Conservation (phyloP, 2,329 filamentous ascomycete genomes). For the Capronia epimyces region DNA sequence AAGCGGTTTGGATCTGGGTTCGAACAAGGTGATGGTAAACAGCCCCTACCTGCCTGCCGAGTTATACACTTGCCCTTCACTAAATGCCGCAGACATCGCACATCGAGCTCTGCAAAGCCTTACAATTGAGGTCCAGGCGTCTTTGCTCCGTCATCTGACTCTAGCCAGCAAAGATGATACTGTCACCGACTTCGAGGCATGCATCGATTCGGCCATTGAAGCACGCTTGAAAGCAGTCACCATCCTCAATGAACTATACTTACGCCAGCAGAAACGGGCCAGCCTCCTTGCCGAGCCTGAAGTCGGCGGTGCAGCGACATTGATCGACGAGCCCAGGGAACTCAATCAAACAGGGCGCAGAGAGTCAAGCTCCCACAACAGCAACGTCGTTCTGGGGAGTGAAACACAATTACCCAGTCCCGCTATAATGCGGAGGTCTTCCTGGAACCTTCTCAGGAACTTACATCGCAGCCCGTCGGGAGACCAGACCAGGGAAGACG, state of each 20-base stretch:
- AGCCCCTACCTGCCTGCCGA: background rate
- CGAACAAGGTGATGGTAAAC: constrained; percentile 18
- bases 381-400: background rate
- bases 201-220: constrained; percentile 17
- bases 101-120: constrained; percentile 17
- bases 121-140: constrained; percentile 18
- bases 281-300: constrained; percentile 8
- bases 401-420: constrained; percentile 2
- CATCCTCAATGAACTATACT: constrained; percentile 19
- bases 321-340: background rate
- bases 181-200: constrained; percentile 13
- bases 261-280: constrained; percentile 14
- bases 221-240: constrained; percentile 15
- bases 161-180: constrained; percentile 12
- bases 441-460: constrained; percentile 15
- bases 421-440: constrained; percentile 8
- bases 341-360: background rate
- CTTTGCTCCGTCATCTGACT: constrained; percentile 12
- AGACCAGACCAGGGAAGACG: constrained; percentile 4
- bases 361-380: background rate
- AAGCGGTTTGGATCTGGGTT: constrained; percentile 12
- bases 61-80: background rate
- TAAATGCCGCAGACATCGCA: constrained; percentile 9
- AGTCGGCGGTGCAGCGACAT: background rate
- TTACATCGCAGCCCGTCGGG: constrained; percentile 7